phyloP scores from a whole-genome alignment of 208 protist species.

The Trypanosoma melophagium region DNA sequence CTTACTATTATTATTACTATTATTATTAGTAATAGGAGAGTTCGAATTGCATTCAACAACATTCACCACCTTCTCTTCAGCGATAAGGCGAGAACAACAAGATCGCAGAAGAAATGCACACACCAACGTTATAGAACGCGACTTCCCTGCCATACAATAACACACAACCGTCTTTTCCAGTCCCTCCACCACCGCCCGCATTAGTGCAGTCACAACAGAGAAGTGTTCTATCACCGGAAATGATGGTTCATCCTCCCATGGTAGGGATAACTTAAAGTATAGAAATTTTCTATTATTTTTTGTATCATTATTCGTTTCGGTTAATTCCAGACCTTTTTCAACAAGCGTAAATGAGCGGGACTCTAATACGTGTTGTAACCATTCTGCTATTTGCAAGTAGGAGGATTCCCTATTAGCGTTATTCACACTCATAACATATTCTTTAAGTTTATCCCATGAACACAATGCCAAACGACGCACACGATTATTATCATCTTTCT shows the following conservation, averaged over 20 bases:
- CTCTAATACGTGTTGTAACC: constrained; percentile 3
- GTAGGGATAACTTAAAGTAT: constrained; percentile 21
- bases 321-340: background rate
- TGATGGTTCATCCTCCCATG: constrained; percentile 22
- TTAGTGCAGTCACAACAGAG: constrained; percentile 5
- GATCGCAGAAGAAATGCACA: constrained; percentile 59
- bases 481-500: background rate
- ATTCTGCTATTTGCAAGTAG: background rate
- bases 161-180: constrained; percentile 38
- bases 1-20: constrained; percentile 9
- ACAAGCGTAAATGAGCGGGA: background rate
- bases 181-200: constrained; percentile 24
- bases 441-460: constrained; percentile 23
- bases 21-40: constrained; percentile 2
- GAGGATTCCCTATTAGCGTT: background rate
- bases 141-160: constrained; percentile 72
- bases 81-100: constrained; percentile 36
- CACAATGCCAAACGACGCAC: constrained; percentile 23
- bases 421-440: background rate
- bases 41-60: background rate
- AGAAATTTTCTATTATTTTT: background rate
- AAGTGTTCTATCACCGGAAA: constrained; percentile 22
- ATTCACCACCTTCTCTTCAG: background rate
- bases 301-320: background rate
- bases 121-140: constrained; percentile 62